phyloP scores from a whole-genome alignment of 1,284 basidiomycete species.

The Ganoderma multipileum region DNA sequence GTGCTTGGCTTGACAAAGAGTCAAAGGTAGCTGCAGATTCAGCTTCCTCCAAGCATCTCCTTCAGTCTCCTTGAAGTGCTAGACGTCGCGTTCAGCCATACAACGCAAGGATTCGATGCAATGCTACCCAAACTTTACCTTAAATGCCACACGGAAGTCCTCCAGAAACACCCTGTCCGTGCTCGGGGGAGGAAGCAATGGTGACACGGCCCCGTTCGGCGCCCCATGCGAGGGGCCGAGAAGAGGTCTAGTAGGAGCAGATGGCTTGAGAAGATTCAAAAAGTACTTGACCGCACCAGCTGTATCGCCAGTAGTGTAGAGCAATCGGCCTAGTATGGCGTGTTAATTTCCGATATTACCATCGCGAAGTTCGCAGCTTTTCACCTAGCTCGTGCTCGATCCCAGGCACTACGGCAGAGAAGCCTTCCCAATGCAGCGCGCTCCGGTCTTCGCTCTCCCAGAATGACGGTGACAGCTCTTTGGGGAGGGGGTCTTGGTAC shows the following conservation, averaged over 20 bases:
- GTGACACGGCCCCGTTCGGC: constrained; percentile 30
- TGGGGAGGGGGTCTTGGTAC: constrained; percentile 56
- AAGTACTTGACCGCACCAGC: constrained; percentile 73
- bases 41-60: constrained; percentile 45
- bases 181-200: constrained; percentile 33
- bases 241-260: constrained; percentile 27
- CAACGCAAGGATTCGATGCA: not conserved
- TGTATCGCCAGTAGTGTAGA: constrained; percentile 81
- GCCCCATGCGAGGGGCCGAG: constrained; percentile 13
- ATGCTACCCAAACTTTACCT: constrained; percentile 50
- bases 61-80: constrained; percentile 72
- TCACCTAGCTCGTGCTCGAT: constrained; percentile 81
- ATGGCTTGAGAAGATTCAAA: constrained; percentile 61
- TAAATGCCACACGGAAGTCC: constrained; percentile 80
- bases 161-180: constrained; percentile 74
- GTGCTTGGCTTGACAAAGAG: constrained; percentile 60
- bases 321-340: constrained; percentile 61
- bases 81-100: not conserved
- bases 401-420: constrained; percentile 69
- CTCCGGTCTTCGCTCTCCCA: constrained; percentile 71
- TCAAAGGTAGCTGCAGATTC: constrained; percentile 63
- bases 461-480: constrained; percentile 76
- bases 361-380: constrained; percentile 61
- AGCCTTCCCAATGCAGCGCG: constrained; percentile 48
- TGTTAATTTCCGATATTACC: not conserved